Percentiles rank a stretch among this genome's conserved stretches.
Conservation (phyloP, 208 protist species). For the Wallacemonas sp. region DNA sequence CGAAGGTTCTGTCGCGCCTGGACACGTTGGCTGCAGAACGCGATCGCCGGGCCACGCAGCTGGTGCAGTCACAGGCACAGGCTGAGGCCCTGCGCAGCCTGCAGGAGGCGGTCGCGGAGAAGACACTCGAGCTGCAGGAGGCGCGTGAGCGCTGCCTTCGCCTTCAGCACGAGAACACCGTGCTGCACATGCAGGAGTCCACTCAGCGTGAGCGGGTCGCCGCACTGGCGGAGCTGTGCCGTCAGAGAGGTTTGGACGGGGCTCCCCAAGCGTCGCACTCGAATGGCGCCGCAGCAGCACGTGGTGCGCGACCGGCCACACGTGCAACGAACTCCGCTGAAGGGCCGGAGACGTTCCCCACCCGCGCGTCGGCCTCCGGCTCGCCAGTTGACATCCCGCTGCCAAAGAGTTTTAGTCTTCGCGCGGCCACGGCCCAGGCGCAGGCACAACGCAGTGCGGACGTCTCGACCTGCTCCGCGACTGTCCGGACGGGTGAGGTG, state of each 20-base stretch:
- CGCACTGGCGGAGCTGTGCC: slow-evolving; percentile 38
- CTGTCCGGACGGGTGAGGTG: too few relatives aligned
- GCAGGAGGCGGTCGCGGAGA: slow-evolving; percentile 38
- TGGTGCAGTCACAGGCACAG: slow-evolving; percentile 24
- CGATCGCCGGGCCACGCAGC: slow-evolving; percentile 24
- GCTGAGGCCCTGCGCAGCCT: slow-evolving; percentile 42
- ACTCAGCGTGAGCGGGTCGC: slow-evolving; percentile 38
- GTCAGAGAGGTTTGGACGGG: slow-evolving; percentile 18
- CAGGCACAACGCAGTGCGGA: neutral
- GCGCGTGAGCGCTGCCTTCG: slow-evolving; percentile 60
- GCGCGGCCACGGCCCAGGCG: neutral
- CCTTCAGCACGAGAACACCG: slow-evolving; percentile 65
- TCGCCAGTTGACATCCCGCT: neutral
- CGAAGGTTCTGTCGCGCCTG: slow-evolving; percentile 6
- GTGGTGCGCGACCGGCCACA: slow-evolving; percentile 28
- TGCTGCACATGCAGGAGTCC: slow-evolving; percentile 45
- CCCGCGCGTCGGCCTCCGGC: neutral
- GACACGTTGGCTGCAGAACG: slow-evolving; percentile 16
- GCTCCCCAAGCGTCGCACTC: neutral
- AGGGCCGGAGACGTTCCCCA: too few relatives aligned
- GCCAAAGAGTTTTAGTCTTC: slow-evolving; percentile 18
- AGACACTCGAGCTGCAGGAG: slow-evolving; percentile 60
- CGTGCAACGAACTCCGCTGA: too few relatives aligned
- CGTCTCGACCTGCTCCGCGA: too few relatives aligned
- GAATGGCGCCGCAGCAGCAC: slow-evolving; percentile 15